Conservation (phyloP, 805 yeast genomes). For the Candida maesae region DNA sequence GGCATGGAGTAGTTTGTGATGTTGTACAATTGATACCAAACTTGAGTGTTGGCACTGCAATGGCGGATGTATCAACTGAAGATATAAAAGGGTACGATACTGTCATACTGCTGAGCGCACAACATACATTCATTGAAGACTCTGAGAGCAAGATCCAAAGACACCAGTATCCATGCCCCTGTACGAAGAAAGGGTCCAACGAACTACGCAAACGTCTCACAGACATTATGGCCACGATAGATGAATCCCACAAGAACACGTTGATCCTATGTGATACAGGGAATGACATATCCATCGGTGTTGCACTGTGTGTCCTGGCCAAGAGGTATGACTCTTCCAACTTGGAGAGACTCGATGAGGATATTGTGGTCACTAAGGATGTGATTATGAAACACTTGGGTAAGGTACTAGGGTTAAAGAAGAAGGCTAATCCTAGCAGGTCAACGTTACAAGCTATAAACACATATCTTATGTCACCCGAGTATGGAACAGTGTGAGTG, state of each 20-base stretch:
- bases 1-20: no score
- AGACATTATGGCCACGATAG: conserved; percentile 32
- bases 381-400: conserved; percentile 54
- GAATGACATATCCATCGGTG: conserved; percentile 61
- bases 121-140: neutral
- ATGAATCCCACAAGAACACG: conserved; percentile 6
- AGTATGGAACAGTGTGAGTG: no score
- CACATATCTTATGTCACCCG: conserved; percentile 45
- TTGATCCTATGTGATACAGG: conserved; percentile 61
- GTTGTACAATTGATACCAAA: no score
- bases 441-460: conserved; percentile 74
- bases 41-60: conserved; percentile 26
- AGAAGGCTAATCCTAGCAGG: conserved; percentile 71
- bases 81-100: conserved; percentile 6
- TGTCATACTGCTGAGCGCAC: conserved; percentile 9
- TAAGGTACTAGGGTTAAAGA: conserved; percentile 38
- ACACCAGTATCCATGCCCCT: conserved; percentile 18
- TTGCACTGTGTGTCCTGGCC: conserved; percentile 51
- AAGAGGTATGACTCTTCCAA: conserved; percentile 37
- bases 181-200: conserved; percentile 65
- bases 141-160: neutral
- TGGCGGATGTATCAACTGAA: neutral
- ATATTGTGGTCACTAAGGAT: conserved; percentile 42
- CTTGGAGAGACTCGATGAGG: conserved; percentile 33
- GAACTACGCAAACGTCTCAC: conserved; percentile 48